phyloP scores from a whole-genome alignment of 1,284 basidiomycete genomes.

The Melanopsichium pennsylvanicum region DNA sequence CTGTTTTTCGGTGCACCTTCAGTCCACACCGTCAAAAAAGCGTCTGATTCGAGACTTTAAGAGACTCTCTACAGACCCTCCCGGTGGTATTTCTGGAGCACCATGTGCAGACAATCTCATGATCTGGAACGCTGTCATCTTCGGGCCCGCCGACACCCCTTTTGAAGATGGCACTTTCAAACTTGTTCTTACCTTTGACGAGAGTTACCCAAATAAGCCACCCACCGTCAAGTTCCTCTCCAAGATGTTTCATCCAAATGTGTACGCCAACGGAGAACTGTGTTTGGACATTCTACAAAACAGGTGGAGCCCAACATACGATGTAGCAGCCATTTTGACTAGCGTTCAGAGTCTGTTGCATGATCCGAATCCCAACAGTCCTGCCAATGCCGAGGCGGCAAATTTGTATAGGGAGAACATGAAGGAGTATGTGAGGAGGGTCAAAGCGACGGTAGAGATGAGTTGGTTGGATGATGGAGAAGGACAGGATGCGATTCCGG shows the following conservation, averaged over 20 bases:
- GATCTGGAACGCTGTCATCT: conserved; percentile 99
- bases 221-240: conserved; percentile 96
- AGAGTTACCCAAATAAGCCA: conserved; percentile 97
- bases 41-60: conserved; percentile 74
- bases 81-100: conserved; percentile 92
- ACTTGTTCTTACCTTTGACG: conserved; percentile 91
- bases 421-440: conserved; percentile 93
- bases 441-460: conserved; percentile 73
- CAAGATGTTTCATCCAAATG: conserved; percentile 98
- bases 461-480: conserved; percentile 65
- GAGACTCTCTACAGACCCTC: conserved; percentile 89
- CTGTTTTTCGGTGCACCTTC: too few species aligned
- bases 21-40: conserved; percentile 65
- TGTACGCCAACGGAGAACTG: conserved; percentile 96
- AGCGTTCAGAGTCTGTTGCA: conserved; percentile 93
- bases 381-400: conserved; percentile 96
- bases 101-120: conserved; percentile 98
- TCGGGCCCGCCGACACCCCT: conserved; percentile 96
- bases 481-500: conserved; percentile 18
- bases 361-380: conserved; percentile 94
- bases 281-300: conserved; percentile 98
- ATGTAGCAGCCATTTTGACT: conserved; percentile 96
- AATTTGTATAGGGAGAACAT: conserved; percentile 95
- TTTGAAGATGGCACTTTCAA: conserved; percentile 99
- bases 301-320: conserved; percentile 96